Evolutionary conservation across 768 basidiomycete genomes (phyloP).

Genomic region (Leccinum sublutescens): DNA sequence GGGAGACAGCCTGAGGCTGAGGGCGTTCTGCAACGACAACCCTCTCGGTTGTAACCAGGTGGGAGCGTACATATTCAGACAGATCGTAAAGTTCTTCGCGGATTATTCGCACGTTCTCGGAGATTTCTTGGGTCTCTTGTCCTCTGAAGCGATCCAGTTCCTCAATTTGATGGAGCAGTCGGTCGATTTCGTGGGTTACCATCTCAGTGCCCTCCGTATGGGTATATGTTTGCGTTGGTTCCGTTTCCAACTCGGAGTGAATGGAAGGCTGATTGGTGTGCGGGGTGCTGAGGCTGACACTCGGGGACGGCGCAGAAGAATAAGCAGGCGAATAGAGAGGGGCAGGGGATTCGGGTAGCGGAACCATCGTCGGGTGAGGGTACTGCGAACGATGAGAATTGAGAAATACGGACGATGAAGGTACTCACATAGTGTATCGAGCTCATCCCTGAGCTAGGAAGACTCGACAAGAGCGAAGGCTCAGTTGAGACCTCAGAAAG

Average conservation of each 20-base stretch:
- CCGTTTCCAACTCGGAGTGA: constrained; percentile 43
- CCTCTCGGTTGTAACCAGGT: constrained; percentile 22
- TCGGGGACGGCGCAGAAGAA: constrained; percentile 42
- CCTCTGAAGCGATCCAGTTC: constrained; percentile 64
- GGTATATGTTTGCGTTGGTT: constrained; percentile 35
- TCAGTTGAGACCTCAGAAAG: constrained; percentile 46
- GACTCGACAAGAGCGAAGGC: constrained; percentile 56
- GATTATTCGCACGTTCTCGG: constrained; percentile 66
- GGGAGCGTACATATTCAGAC: constrained; percentile 51
- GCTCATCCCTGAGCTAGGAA: constrained; percentile 21
- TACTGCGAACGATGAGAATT: constrained; percentile 20
- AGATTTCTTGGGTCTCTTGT: constrained; percentile 61
- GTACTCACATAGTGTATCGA: constrained; percentile 37
- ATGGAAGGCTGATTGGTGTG: constrained; percentile 49
- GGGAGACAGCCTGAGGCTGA: constrained; percentile 17
- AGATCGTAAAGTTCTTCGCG: constrained; percentile 67
- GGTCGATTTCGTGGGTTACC: constrained; percentile 51
- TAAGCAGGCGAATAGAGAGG: constrained; percentile 31
- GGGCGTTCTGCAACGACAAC: constrained; percentile 15
- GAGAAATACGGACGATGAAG: not conserved
- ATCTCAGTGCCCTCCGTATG: constrained; percentile 41
- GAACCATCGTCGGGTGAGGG: constrained; percentile 33
- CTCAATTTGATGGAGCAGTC: constrained; percentile 52
- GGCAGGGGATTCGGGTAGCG: constrained; percentile 28
- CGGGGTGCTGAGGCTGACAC: constrained; percentile 51